phyloP scores from a whole-genome alignment of 208 protist species.

The Leishmania martiniquensis region DNA sequence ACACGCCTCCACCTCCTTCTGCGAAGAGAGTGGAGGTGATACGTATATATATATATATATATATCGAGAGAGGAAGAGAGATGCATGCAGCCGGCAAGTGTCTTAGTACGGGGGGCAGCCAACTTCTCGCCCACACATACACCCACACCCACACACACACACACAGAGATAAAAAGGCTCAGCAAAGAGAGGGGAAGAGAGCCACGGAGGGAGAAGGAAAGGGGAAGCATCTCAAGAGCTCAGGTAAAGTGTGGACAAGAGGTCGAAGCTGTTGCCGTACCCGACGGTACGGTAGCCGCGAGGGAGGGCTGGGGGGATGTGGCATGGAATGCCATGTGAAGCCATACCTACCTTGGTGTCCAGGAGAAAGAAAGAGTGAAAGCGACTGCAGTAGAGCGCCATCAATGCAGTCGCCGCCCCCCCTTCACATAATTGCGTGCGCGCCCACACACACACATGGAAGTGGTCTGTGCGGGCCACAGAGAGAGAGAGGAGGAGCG shows the following conservation, averaged over 20 bases:
- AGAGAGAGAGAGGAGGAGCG: background rate
- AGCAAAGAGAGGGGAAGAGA: background rate
- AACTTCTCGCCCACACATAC: background rate
- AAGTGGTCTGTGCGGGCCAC: background rate
- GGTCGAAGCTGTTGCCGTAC: conserved; percentile 1
- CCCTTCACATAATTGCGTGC: background rate
- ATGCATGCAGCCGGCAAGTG: background rate
- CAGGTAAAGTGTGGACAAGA: background rate
- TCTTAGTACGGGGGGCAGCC: background rate
- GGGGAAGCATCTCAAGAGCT: background rate
- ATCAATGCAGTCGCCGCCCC: background rate
- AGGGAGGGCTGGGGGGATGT: background rate
- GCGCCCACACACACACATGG: background rate
- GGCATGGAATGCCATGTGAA: background rate
- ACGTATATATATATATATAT: background rate
- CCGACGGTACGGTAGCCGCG: background rate
- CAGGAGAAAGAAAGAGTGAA: background rate
- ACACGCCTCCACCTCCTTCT: background rate
- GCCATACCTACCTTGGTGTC: background rate
- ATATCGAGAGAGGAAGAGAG: background rate
- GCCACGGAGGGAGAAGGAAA: background rate
- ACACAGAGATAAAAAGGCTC: background rate
- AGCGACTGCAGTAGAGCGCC: background rate
- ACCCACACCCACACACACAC: background rate
- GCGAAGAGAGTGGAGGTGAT: background rate